These are phyloP conservation scores for Combretum micranthum DNA, from an alignment of 345 rosid species.

Conservation along the genomic window DNA sequence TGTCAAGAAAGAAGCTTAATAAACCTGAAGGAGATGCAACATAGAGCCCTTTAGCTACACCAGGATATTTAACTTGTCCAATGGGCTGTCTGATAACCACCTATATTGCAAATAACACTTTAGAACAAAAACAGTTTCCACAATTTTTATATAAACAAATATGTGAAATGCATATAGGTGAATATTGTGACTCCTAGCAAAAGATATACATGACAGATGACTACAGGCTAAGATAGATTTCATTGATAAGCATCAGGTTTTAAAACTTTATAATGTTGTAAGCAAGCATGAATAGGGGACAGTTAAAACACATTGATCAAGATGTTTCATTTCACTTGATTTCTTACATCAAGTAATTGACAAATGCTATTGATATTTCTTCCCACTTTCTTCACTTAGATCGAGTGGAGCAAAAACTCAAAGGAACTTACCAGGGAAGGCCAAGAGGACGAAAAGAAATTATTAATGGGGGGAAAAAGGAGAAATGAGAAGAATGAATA, in stretches of 20 bases:
- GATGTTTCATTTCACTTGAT: no score
- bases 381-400: neutral
- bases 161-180: no score
- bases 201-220: no score
- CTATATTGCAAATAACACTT: conserved; percentile 23
- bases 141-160: neutral
- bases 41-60: conserved; percentile 79
- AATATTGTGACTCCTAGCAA: no score
- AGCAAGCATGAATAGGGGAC: no score
- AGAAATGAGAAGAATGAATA: neutral
- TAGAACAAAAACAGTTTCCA: neutral
- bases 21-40: conserved; percentile 77
- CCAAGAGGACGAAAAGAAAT: neutral
- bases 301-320: no score
- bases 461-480: neutral
- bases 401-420: neutral
- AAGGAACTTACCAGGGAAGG: neutral
- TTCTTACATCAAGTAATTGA: no score
- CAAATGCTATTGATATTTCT: no score
- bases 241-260: no score
- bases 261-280: no score
- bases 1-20: neutral
- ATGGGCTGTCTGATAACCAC: conserved; percentile 65
- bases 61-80: conserved; percentile 62
- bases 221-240: no score